phyloP scores from a whole-genome alignment of 768 basidiomycete genomes.

The Phaeotremella skinneri region DNA sequence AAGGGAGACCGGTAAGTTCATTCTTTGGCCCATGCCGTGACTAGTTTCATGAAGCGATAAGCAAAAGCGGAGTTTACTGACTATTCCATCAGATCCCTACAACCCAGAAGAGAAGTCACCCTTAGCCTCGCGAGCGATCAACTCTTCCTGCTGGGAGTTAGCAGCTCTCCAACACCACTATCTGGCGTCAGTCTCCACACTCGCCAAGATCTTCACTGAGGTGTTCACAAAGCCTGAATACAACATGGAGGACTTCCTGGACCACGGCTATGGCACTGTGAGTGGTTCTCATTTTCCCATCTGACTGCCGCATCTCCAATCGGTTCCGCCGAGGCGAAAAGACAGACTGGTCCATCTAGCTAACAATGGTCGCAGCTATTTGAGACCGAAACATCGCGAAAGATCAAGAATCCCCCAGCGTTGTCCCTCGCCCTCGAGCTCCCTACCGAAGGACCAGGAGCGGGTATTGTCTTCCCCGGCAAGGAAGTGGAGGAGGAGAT shows the following conservation, averaged over 20 bases:
- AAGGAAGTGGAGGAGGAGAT: slow-evolving; percentile 3
- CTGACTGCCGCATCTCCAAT: neutral
- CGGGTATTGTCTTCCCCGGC: slow-evolving; percentile 12
- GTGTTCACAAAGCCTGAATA: slow-evolving; percentile 90
- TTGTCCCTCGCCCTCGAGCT: slow-evolving; percentile 51
- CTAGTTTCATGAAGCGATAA: slow-evolving; percentile 1
- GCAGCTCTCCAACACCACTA: slow-evolving; percentile 76
- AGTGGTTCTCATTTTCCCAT: slow-evolving; percentile 23
- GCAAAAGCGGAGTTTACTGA: slow-evolving; percentile 24
- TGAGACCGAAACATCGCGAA: slow-evolving; percentile 74
- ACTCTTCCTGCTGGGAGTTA: slow-evolving; percentile 92
- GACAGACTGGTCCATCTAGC: neutral
- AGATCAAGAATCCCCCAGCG: slow-evolving; percentile 74
- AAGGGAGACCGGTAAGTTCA: slow-evolving; percentile 15
- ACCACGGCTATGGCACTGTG: slow-evolving; percentile 61
- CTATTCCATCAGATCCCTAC: slow-evolving; percentile 62
- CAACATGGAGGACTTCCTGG: slow-evolving; percentile 90
- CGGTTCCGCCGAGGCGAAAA: no score
- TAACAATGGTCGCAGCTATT: slow-evolving; percentile 62
- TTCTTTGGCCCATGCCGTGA: neutral
- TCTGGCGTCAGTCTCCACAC: slow-evolving; percentile 77
- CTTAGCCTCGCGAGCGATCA: slow-evolving; percentile 70
- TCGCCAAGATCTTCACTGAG: slow-evolving; percentile 80
- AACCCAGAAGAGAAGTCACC: slow-evolving; percentile 67
- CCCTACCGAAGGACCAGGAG: slow-evolving; percentile 3